A percentile compares a stretch with the other conserved stretches of the same genome.
phyloP scores from a whole-genome alignment of 202 grass and related monocot species.

The Bolboschoenoplectus hybrid region DNA sequence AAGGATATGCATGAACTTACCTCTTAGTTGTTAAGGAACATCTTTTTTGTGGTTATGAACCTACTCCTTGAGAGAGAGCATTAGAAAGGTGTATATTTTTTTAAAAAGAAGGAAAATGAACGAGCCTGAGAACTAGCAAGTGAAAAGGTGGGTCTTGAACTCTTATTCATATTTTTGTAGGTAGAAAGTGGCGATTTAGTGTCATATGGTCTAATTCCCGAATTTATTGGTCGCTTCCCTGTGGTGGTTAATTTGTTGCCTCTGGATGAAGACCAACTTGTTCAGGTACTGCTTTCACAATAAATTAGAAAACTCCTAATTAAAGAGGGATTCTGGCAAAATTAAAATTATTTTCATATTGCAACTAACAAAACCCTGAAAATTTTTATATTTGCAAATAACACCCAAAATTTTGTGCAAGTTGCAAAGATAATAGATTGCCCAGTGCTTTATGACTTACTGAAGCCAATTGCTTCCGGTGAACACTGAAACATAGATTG shows the following conservation, averaged over 20 bases:
- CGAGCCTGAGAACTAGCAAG: conserved; percentile 5
- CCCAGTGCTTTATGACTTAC: background rate
- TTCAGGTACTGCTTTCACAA: conserved; percentile 68
- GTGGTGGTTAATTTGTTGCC: conserved; percentile 83
- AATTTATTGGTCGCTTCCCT: conserved; percentile 94
- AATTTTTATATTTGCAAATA: conserved; percentile 11
- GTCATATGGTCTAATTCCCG: conserved; percentile 85
- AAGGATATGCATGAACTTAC: background rate
- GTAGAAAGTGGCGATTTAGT: conserved; percentile 91
- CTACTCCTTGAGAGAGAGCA: conserved; percentile 27
- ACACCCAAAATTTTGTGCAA: background rate
- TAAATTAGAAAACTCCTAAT: conserved; percentile 13
- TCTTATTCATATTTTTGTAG: conserved; percentile 54
- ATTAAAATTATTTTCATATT: conserved; percentile 4
- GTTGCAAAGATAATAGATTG: background rate
- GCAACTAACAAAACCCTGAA: background rate
- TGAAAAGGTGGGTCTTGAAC: background rate
- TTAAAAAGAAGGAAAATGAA: background rate
- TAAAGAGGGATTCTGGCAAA: background rate
- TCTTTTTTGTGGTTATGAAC: background rate
- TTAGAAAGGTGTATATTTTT: background rate
- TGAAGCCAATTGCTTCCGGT: background rate
- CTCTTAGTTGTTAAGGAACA: background rate
- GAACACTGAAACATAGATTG: background rate
- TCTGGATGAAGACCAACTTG: conserved; percentile 90